Percentiles rank a stretch among this genome's conserved stretches.
phyloP scores from a whole-genome alignment of 148 eudicot species.

The Vaccinium darrowii region DNA sequence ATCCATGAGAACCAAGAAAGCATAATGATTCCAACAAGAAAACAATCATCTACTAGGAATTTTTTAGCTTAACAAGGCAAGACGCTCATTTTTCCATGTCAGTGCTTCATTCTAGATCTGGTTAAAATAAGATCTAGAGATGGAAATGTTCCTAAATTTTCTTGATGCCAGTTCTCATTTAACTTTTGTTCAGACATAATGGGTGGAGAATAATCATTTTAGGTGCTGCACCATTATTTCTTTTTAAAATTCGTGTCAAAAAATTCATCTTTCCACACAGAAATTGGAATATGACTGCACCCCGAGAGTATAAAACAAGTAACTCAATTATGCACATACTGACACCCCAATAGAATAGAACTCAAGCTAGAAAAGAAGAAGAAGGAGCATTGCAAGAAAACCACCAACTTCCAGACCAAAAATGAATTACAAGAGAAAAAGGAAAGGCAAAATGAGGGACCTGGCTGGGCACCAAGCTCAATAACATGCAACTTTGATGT shows the following conservation, averaged over 20 bases:
- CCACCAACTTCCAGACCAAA: background rate
- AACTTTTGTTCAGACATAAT: background rate
- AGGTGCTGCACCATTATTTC: background rate
- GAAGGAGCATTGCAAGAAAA: background rate
- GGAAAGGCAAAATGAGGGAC: slow-evolving; percentile 21
- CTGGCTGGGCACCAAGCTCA: slow-evolving; percentile 99
- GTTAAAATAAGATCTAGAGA: background rate
- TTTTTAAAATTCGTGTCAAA: background rate
- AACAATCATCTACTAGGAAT: background rate
- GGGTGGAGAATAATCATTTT: background rate
- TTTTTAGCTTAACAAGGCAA: background rate
- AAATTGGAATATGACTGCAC: background rate
- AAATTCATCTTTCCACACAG: background rate
- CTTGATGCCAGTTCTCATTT: background rate
- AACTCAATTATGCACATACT: background rate
- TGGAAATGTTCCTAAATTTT: background rate
- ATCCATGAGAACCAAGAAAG: slow-evolving; percentile 11
- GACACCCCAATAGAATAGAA: background rate
- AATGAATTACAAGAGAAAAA: background rate
- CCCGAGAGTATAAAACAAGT: background rate
- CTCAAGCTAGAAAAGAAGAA: background rate
- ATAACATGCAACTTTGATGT: slow-evolving; percentile 90
- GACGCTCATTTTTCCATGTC: background rate
- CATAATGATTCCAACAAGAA: background rate
- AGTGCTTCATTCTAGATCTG: background rate